Evolutionary conservation across 768 basidiomycete species (phyloP), one percentile per base, ranked within the genome.

Genomic region (Suillus plorans): DNA sequence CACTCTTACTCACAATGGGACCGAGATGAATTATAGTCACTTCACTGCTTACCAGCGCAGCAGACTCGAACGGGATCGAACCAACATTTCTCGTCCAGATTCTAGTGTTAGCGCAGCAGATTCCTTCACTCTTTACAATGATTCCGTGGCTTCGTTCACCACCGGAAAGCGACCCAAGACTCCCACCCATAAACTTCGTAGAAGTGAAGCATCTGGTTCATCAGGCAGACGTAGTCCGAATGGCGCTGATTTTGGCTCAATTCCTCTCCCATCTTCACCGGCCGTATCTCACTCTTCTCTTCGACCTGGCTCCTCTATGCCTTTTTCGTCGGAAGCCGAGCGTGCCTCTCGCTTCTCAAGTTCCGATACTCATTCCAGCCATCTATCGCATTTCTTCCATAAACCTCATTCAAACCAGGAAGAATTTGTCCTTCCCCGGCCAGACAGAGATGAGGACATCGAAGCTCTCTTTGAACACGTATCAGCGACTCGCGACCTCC

Each of bases 381-480:
- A 77, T 62, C 79, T 84, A 62, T 78, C 85, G 14, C 81, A 85
- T 68, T 79, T 85, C 36, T 86, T 88, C 65, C 82, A 86, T 67
- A 82, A 84, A 70, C 81, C 82, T 52, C 78, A 80, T 65, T 71
- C 74, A 7, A 66, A 76, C 42, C 78, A 82, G 52, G 85, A 86
- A 22, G 85, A 85, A 53, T 96, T 95, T 72, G 65, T 82, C 63
- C 93, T 95, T 64, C 87, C 90, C 8, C 85, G 92, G 14, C 97
- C 97, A 3, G 82, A 86, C 10, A 85, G 81, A 31, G 88, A 92
- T 64, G 84, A 86, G 53, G 90, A 94, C 62, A 89, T 99, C 31
- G 89, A 96, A 73, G 80, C 76, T 5, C 79, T 95, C 58, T 98
- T 97, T 74, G 85, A 92, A 67, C 85, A 88, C 62, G 85, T 97